phyloP scores from a whole-genome alignment of 768 basidiomycete genomes.

The Mycena rosella region DNA sequence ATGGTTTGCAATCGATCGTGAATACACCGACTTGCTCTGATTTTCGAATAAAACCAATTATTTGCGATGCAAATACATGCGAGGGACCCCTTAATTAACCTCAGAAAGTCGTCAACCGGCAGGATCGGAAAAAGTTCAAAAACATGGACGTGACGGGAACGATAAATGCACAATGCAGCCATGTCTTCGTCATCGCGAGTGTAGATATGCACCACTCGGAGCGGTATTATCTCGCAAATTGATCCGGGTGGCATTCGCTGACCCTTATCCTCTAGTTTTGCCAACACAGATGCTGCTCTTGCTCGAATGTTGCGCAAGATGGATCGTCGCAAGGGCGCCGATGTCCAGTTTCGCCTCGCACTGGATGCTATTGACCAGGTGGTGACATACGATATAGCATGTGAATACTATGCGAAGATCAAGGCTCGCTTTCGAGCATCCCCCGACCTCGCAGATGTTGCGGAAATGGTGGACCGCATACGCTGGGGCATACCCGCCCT shows the following conservation, averaged over 20 bases:
- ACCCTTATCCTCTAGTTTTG: too few species aligned
- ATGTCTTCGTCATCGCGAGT: background rate
- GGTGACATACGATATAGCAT: background rate
- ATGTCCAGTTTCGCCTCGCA: background rate
- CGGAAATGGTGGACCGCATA: background rate
- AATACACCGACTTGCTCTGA: too few species aligned
- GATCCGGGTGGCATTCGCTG: background rate
- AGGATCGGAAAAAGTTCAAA: background rate
- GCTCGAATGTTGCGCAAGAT: background rate
- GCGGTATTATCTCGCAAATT: background rate
- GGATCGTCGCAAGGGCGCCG: background rate
- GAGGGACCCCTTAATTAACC: too few species aligned
- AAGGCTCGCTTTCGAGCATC: background rate
- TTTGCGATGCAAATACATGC: too few species aligned
- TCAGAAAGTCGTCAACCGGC: too few species aligned
- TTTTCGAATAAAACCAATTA: too few species aligned
- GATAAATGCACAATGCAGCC: slow-evolving; percentile 5
- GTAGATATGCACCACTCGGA: slow-evolving; percentile 1
- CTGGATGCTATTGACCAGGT: background rate
- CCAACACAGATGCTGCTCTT: slow-evolving; percentile 1
- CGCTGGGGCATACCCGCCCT: slow-evolving; percentile 1
- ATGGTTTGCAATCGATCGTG: too few species aligned
- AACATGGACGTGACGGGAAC: slow-evolving; percentile 3
- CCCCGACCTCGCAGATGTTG: background rate
- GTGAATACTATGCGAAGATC: slow-evolving; percentile 1